Evolutionary conservation across 2,329 filamentous ascomycete genomes (phyloP).

Genomic region (Neurospora sp.): DNA sequence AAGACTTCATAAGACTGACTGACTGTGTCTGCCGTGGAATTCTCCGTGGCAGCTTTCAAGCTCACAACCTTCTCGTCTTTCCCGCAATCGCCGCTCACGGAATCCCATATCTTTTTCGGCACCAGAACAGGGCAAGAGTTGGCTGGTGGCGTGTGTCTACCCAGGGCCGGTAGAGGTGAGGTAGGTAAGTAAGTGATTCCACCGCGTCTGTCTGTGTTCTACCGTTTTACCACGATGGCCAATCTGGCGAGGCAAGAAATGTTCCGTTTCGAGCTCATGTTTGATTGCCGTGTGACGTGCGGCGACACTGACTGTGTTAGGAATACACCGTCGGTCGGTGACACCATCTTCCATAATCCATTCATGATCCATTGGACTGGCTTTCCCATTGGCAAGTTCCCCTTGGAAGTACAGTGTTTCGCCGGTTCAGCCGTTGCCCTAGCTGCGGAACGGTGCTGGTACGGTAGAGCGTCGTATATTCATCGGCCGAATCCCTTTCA

Average conservation of each 20-base stretch:
- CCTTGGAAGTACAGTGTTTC: background rate
- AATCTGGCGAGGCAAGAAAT: background rate
- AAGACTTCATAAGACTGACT: background rate
- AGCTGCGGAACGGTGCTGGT: background rate
- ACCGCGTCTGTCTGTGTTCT: background rate
- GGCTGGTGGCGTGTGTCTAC: background rate
- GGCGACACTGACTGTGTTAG: background rate
- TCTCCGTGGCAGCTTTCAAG: background rate
- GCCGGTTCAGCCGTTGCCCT: background rate
- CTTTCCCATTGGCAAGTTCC: background rate
- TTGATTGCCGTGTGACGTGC: background rate
- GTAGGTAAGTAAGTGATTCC: background rate
- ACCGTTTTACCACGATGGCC: background rate
- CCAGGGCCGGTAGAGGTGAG: background rate
- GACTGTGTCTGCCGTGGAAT: background rate
- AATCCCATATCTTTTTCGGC: background rate
- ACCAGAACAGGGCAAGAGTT: background rate
- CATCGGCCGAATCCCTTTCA: background rate
- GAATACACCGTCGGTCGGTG: background rate
- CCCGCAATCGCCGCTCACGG: background rate
- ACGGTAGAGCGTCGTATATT: background rate
- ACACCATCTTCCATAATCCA: background rate
- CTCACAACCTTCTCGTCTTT: background rate
- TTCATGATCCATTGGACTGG: background rate
- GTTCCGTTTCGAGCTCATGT: background rate